A percentile compares a stretch with the other conserved stretches of the same genome.
Evolutionary conservation across 1,284 basidiomycete species (phyloP).

Genomic region (Microbotryomycetes sp.): DNA sequence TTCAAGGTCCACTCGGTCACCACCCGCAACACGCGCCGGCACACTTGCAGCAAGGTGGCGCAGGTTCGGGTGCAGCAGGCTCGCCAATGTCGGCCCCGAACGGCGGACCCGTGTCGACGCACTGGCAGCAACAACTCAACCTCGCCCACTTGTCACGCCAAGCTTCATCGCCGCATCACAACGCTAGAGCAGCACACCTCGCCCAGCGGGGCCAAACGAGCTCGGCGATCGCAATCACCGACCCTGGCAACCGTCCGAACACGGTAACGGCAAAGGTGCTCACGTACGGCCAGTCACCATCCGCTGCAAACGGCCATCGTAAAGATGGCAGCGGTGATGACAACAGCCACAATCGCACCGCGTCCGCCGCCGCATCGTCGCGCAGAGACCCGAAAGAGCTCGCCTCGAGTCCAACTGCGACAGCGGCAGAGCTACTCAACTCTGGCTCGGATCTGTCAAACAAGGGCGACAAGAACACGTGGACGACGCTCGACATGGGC

Average conservation of each 20-base stretch:
- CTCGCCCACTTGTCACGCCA: conserved; percentile 43
- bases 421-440: neutral
- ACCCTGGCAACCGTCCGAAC: conserved; percentile 39
- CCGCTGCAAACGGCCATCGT: conserved; percentile 42
- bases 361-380: conserved; percentile 19
- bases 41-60: conserved; percentile 15
- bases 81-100: conserved; percentile 5
- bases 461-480: conserved; percentile 46
- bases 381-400: conserved; percentile 36
- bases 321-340: conserved; percentile 33
- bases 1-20: neutral
- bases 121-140: conserved; percentile 39
- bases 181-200: conserved; percentile 51
- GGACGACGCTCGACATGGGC: conserved; percentile 94
- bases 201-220: conserved; percentile 48
- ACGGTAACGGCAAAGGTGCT: conserved; percentile 31
- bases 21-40: conserved; percentile 7
- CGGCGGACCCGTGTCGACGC: conserved; percentile 24
- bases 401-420: conserved; percentile 13
- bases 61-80: conserved; percentile 8
- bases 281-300: conserved; percentile 21
- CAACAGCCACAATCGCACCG: conserved; percentile 15
- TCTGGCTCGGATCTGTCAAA: conserved; percentile 13
- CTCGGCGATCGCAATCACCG: conserved; percentile 45
- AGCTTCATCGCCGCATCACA: conserved; percentile 50